Evolutionary conservation across 352 stramenopile genomes (phyloP), one percentile per base, ranked within the genome.

Genomic region (Elongisporangium prolatum): DNA sequence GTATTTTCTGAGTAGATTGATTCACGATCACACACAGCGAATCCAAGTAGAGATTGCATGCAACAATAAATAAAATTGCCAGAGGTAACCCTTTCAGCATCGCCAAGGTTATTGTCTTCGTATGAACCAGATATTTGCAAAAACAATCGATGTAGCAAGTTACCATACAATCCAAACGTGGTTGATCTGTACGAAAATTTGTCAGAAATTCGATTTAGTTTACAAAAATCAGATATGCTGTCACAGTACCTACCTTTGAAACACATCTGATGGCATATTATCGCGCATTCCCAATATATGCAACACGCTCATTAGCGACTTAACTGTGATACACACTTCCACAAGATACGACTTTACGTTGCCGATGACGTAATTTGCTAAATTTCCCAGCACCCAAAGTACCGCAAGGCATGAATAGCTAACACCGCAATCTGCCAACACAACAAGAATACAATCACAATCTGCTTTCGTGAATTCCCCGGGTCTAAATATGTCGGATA

Each of bases 381-480:
- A 37, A 9, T 63, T 56, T 4, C 47, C 16, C 13, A 84, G 57
- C 1, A 64, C 60, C 55, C 61, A 75, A n/a, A 83, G 56, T n/a
- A 81, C 56, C 18, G 72, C 71, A 17, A 87, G 59, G 40, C 72
- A 69, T 7, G 74, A 74, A 51, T 65, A 67, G 21, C 84, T 54
- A 6, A 58, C 63, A 52, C 66, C 75, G 53, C 77, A 80, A 56
- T 82, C 75, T 28, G 80, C 28, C 37, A 86, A 25, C 21, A 71
- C 69, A 9, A 56, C 20, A 5, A 79, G 28, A 22, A 86, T 10
- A 49, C 61, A 71, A 38, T 80, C 65, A 18, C 59, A 54, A 54
- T 69, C 64, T 16, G 34, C 3, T 48, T 44, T 24, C 13, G 48
- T 34, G 14, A 71, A 67, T 9, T 25, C 4, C n/a, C 56, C 28